These are phyloP conservation scores for Tulasnella sp. DNA, from an alignment of 768 basidiomycete species.

Conservation along the genomic window DNA sequence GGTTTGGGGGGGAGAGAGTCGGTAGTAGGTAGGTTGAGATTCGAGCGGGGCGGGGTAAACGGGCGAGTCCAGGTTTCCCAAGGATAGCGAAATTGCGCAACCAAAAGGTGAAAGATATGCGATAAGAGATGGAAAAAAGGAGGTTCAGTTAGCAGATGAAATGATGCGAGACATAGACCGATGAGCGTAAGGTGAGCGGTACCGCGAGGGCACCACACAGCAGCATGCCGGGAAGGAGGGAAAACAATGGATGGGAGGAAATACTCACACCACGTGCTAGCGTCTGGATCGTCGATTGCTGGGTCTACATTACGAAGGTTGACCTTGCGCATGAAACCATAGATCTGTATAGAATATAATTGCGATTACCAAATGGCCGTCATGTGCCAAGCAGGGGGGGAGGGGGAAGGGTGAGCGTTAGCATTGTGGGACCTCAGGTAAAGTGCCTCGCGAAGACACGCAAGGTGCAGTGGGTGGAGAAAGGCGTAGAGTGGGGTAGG, in stretches of 20 bases:
- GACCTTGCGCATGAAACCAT: slow-evolving; percentile 97
- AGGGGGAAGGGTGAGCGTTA: background rate
- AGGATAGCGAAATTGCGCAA: background rate
- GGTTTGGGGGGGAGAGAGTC: background rate
- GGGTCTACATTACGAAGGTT: slow-evolving; percentile 93
- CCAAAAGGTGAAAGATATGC: background rate
- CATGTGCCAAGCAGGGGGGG: slow-evolving; percentile 21
- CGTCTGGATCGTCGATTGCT: slow-evolving; percentile 91
- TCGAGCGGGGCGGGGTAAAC: background rate
- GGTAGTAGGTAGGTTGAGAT: background rate
- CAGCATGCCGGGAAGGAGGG: background rate
- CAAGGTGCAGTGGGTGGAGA: background rate
- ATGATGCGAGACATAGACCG: background rate
- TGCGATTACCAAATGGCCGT: slow-evolving; percentile 6
- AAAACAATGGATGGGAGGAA: slow-evolving; percentile 18
- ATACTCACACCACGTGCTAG: slow-evolving; percentile 89
- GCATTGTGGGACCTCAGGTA: background rate
- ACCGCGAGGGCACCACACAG: background rate
- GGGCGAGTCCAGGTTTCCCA: background rate
- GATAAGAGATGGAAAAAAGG: background rate
- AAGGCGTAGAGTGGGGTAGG: background rate
- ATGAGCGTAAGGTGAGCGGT: background rate
- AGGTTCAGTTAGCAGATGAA: background rate
- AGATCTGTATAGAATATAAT: slow-evolving; percentile 58
- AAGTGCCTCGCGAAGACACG: background rate